phyloP scores from a whole-genome alignment of 208 protist species.

The Leishmania braziliensis region DNA sequence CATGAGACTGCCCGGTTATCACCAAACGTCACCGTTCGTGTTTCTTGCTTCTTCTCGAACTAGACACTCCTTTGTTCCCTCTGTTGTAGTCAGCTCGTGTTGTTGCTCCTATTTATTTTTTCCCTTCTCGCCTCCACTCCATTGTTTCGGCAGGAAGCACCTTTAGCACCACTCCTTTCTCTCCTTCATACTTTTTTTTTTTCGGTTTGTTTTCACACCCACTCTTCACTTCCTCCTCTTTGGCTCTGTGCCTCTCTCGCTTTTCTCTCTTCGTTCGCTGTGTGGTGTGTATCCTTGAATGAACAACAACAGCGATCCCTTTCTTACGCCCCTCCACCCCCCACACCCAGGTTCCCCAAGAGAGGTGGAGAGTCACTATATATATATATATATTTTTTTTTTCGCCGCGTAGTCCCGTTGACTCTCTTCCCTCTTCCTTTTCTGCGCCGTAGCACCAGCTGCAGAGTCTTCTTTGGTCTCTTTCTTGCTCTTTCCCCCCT shows the following conservation, averaged over 20 bases:
- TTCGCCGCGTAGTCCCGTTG: background rate
- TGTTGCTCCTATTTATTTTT: background rate
- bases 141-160: background rate
- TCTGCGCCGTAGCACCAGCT: background rate
- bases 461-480: background rate
- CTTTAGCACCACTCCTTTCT: background rate
- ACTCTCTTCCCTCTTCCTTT: background rate
- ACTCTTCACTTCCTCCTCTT: constrained; percentile 5
- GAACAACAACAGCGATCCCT: background rate
- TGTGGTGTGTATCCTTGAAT: background rate
- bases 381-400: background rate
- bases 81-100: constrained; percentile 1
- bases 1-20: background rate
- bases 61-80: background rate
- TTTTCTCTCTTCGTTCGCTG: constrained; percentile 9
- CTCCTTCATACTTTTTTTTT: constrained; percentile 14
- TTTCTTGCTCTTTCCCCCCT: background rate
- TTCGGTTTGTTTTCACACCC: constrained; percentile 2
- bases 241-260: constrained; percentile 9
- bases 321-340: background rate
- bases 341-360: background rate
- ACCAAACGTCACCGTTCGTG: background rate
- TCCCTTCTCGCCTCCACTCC: background rate
- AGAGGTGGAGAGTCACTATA: background rate
- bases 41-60: background rate